Evolutionary conservation across 352 stramenopile genomes (phyloP).

Genomic region (Pythium utonaiense): DNA sequence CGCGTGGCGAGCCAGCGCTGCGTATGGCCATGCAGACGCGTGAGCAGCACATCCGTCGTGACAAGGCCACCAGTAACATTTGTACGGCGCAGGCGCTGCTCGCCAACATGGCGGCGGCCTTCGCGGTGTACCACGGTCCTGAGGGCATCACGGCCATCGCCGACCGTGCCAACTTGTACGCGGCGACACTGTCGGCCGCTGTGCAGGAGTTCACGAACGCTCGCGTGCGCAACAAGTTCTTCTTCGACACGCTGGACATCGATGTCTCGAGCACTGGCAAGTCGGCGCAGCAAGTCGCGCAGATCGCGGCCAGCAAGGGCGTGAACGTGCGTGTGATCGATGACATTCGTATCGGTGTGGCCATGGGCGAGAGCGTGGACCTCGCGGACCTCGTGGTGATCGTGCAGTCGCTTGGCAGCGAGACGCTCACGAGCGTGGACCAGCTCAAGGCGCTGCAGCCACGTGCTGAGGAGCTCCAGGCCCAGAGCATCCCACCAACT

Average conservation of each 20-base stretch:
- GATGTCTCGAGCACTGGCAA: constrained; percentile 81
- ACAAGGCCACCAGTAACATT: constrained; percentile 99
- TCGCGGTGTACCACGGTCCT: constrained; percentile 98
- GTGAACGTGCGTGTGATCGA: constrained; percentile 89
- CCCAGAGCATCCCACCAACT: constrained; percentile 51
- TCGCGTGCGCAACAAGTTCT: constrained; percentile 66
- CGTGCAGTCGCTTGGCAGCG: constrained; percentile 71
- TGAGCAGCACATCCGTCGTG: constrained; percentile 98
- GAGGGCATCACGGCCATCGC: constrained; percentile 94
- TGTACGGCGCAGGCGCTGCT: constrained; percentile 98
- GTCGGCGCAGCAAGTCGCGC: constrained; percentile 74
- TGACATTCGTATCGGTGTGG: constrained; percentile 88
- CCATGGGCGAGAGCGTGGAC: constrained; percentile 96
- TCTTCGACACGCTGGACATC: constrained; percentile 97
- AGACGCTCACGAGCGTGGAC: constrained; percentile 28
- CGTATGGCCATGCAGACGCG: constrained; percentile 99
- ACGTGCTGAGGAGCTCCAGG: constrained; percentile 48
- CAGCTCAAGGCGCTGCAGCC: constrained; percentile 54
- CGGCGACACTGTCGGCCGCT: constrained; percentile 84
- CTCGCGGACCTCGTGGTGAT: constrained; percentile 88
- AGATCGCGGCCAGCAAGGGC: constrained; percentile 54
- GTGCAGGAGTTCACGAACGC: constrained; percentile 84
- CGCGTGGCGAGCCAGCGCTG: constrained; percentile 92
- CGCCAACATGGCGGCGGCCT: constrained; percentile 98
- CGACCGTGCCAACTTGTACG: constrained; percentile 91